phyloP scores from a whole-genome alignment of 441 rosid genomes.

The Erodium trifolium region DNA sequence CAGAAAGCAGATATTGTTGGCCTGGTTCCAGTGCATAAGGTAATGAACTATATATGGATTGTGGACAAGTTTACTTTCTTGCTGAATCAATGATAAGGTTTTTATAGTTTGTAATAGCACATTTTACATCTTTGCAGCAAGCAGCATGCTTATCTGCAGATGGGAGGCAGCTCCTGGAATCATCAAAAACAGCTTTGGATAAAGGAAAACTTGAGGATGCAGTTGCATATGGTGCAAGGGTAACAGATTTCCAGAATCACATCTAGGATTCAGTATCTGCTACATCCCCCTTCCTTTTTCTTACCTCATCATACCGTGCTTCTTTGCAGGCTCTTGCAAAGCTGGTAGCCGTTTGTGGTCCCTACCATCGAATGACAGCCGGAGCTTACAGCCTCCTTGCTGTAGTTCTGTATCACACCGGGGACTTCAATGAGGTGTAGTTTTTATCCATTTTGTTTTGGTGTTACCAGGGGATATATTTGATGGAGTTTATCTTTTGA shows the following conservation, averaged over 20 bases:
- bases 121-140: conserved; percentile 39
- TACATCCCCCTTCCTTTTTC: too few relatives aligned
- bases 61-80: too few relatives aligned
- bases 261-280: background rate
- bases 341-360: conserved; percentile 74
- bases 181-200: conserved; percentile 74
- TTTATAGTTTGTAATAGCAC: conserved; percentile 21
- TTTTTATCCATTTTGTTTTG: background rate
- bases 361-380: conserved; percentile 81
- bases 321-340: conserved; percentile 60
- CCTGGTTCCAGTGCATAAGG: conserved; percentile 79
- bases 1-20: conserved; percentile 61
- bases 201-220: conserved; percentile 85
- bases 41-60: conserved; percentile 16
- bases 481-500: too few relatives aligned
- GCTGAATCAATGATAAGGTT: too few relatives aligned
- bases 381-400: conserved; percentile 82
- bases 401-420: conserved; percentile 74
- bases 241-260: conserved; percentile 17
- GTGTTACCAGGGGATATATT: too few relatives aligned
- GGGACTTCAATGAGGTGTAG: conserved; percentile 69
- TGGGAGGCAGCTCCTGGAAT: conserved; percentile 67
- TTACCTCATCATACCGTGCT: background rate
- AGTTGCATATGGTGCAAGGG: conserved; percentile 69
- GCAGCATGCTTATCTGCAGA: conserved; percentile 77